Evolutionary conservation across 2,329 filamentous ascomycete species (phyloP).

Genomic region (Alternaria tenuissima): DNA sequence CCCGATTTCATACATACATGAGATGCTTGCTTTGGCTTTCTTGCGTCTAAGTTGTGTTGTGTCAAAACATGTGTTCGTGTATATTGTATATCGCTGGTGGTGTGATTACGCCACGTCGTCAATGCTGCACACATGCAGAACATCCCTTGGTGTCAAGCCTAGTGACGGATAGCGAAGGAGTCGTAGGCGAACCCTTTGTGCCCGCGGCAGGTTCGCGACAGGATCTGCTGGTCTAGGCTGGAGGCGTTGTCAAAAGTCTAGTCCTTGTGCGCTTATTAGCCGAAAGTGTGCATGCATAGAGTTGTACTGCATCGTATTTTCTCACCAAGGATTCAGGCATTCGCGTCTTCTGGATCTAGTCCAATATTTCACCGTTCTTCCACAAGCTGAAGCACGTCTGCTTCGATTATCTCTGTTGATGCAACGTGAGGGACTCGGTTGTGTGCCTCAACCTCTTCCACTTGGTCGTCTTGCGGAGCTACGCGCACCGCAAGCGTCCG

Average conservation of each 20-base stretch:
- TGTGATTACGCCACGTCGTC: conserved; percentile 8
- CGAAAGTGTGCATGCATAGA: background rate
- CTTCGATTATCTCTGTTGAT: background rate
- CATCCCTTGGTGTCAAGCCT: background rate
- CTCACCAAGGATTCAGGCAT: background rate
- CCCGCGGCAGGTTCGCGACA: background rate
- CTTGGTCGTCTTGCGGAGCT: background rate
- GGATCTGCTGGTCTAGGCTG: conserved; percentile 10
- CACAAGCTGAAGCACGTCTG: background rate
- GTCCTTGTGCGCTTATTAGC: background rate
- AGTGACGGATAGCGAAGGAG: conserved; percentile 14
- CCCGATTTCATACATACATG: background rate
- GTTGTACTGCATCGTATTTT: background rate
- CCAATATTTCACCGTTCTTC: no score
- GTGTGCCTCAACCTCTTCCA: background rate
- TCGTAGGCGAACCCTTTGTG: conserved; percentile 1
- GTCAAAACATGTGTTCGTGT: background rate
- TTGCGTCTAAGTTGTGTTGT: background rate
- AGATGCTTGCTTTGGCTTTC: background rate
- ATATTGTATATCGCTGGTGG: background rate
- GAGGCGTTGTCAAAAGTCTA: conserved; percentile 2
- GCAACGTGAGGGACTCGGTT: background rate
- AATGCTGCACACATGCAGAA: background rate
- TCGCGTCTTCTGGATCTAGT: background rate
- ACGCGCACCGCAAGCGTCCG: background rate